phyloP scores from a whole-genome alignment of 2,329 filamentous ascomycete species.

The Cyphellophora attinorum region DNA sequence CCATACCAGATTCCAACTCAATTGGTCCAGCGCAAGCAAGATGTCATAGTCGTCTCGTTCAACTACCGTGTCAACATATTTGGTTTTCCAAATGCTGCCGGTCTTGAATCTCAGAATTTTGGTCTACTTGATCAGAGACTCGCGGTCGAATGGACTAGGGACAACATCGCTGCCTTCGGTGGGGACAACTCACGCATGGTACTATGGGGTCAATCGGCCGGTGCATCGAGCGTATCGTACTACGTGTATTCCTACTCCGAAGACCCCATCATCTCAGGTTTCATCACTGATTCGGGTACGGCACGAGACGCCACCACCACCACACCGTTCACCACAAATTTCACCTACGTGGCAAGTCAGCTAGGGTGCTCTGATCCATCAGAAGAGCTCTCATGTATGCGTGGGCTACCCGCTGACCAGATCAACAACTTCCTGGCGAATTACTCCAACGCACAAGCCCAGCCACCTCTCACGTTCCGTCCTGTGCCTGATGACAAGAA shows the following conservation, averaged over 20 bases:
- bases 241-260: slow-evolving; percentile 3
- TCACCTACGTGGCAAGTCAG: slow-evolving; percentile 20
- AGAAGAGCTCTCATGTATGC: slow-evolving; percentile 4
- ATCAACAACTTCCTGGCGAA: slow-evolving; percentile 23
- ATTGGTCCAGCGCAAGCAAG: slow-evolving; percentile 41
- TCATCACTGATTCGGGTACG: slow-evolving; percentile 12
- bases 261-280: slow-evolving; percentile 4
- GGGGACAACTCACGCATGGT: slow-evolving; percentile 54
- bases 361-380: slow-evolving; percentile 4
- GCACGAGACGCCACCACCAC: slow-evolving; percentile 6
- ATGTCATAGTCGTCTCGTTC: slow-evolving; percentile 65
- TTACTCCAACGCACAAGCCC: slow-evolving; percentile 9
- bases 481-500: slow-evolving; percentile 18
- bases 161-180: slow-evolving; percentile 68
- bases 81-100: slow-evolving; percentile 54
- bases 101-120: slow-evolving; percentile 55
- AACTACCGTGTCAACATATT: slow-evolving; percentile 66
- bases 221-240: slow-evolving; percentile 54
- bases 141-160: slow-evolving; percentile 65
- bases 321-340: slow-evolving; percentile 14
- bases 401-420: slow-evolving; percentile 1
- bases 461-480: slow-evolving; percentile 11
- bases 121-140: slow-evolving; percentile 65
- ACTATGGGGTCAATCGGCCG: slow-evolving; percentile 65
- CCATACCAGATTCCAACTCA: slow-evolving; percentile 30